Base-by-base conservation (phyloP, 208 protist species). In the Leishmania aethiopica region DNA sequence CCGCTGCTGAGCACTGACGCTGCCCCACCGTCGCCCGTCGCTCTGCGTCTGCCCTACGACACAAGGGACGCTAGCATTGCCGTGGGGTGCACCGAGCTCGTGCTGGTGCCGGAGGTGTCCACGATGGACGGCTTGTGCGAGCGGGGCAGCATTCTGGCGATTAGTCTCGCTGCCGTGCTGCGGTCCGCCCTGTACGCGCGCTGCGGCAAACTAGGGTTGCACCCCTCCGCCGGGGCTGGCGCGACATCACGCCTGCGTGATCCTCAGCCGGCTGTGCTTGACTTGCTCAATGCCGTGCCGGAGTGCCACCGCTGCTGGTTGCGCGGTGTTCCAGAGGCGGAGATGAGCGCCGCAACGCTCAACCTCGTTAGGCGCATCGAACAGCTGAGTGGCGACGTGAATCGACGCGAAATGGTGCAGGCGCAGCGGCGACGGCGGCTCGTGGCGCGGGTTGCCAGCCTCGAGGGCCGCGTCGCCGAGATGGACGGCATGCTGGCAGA, bases 31-130 rank as follows among this genome's bases (percentile, higher is more conserved):
- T 83, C 84, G 32, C 92, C 92, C 10, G 82, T 96, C 28, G 84
- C 88, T 28, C 49, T 95, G 28, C 91, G 92, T 7, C 71, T 97
- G 59, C 94, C 94, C 57, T 95, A 92, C 83, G 85, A 89, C 72
- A 85, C 90, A 0, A 62, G 19, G 25, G 91, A 84, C 8, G 86
- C 87, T 49, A 94, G 93, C 80, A 75, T 96, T 22, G 88, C 87
- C 0, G 81, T 96, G 15, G 92, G 94, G 42, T 71, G 78, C 19
- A 85, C 85, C 40, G 90, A 95, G 62, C 67, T 97, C 45, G 17
- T 95, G 28, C 77, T 96, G 32, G 70, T 90, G 57, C 94, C 94
- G 7, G 86, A 93, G 62, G 28, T 82, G 60, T 71, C 47, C n/a
- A 13, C 4, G 55, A 40, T 57, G 32, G 51, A 64, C 47, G 49